A percentile compares a stretch with the other conserved stretches of the same genome.
Conservation (phyloP, 345 rosid species). For the Eucalyptus microcorys region DNA sequence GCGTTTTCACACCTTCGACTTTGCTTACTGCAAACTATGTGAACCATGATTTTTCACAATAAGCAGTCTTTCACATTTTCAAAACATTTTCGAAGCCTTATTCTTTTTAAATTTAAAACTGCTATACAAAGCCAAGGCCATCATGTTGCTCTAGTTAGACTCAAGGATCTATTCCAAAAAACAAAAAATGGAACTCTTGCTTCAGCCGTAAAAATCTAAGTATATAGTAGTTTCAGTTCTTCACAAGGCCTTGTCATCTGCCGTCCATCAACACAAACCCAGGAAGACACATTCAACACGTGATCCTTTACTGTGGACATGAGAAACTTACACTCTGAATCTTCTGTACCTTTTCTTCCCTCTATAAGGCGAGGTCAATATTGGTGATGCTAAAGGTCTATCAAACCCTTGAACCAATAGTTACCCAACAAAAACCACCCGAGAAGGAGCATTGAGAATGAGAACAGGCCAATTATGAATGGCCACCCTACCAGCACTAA, state of each 20-base stretch:
- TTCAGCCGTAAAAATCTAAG: neutral
- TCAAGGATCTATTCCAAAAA: neutral
- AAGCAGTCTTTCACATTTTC: neutral
- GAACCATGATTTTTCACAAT: neutral
- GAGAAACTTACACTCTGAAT: neutral
- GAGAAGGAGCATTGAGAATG: conserved; percentile 44
- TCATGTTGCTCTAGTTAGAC: neutral
- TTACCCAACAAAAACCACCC: conserved; percentile 64
- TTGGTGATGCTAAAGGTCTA: conserved; percentile 27
- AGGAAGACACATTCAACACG: neutral
- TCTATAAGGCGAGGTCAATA: neutral
- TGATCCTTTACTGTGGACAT: neutral
- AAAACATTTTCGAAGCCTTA: neutral
- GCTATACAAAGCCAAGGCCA: neutral
- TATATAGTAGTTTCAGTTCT: neutral
- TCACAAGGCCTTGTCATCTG: neutral
- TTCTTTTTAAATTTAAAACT: neutral
- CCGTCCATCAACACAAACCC: neutral
- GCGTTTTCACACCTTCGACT: neutral
- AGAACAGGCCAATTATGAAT: conserved; percentile 59
- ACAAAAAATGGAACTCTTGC: neutral
- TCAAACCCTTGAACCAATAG: conserved; percentile 43
- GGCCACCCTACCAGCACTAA: conserved; percentile 65
- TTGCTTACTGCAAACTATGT: neutral
- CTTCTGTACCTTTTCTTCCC: neutral